Base-by-base conservation (phyloP, 1,139 yeast genomes). In the Spencermartinsiella ligniputridi region DNA sequence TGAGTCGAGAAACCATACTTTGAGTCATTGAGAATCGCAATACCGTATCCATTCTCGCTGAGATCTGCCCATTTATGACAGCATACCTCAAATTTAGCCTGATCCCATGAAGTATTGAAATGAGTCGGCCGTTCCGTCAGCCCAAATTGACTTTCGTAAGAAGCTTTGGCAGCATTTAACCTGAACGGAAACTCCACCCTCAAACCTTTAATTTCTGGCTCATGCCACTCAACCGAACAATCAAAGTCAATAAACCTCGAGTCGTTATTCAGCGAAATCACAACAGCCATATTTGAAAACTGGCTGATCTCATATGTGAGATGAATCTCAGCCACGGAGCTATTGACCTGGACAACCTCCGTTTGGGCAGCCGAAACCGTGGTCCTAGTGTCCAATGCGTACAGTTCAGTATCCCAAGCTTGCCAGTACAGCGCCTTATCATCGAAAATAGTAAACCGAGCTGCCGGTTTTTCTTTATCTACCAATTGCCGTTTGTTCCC, bases 351-450 rank as follows among this genome's bases (percentile, higher is more conserved):
- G 1, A 56, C 57, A n/a, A n/a, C n/a, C n/a, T n/a, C n/a, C n/a
- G n/a, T n/a, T n/a, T n/a, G n/a, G 41, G 76, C 57, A 51, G 80
- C 77, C 44, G 71, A 70, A 41, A 77, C 58, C 50, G 79, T 77
- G 43, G 70, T 69, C 61, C 74, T 79, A 53, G 81, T 84, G 53
- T 81, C 82, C 51, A 83, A 73, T 0, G 95, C 82, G 60, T 78
- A 89, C 48, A 88, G 72, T 61, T 89, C 97, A 0, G 96, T 89
- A 61, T 89, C 97, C 97, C 97, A 89, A 2, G 96, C 97, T 40
- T 88, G 95, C 78, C 81, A 89, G 48, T 75, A 80, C 56, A 86
- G 69, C 9, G 97, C 97, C 51, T 86, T 83, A 62, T 89, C 97
- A 52, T 88, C 90, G 57, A 83, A 84, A 45, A 89, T 59, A 1